Evolutionary conservation across 2,329 filamentous ascomycete genomes (phyloP).

Genomic region (Diatrype stigma): DNA sequence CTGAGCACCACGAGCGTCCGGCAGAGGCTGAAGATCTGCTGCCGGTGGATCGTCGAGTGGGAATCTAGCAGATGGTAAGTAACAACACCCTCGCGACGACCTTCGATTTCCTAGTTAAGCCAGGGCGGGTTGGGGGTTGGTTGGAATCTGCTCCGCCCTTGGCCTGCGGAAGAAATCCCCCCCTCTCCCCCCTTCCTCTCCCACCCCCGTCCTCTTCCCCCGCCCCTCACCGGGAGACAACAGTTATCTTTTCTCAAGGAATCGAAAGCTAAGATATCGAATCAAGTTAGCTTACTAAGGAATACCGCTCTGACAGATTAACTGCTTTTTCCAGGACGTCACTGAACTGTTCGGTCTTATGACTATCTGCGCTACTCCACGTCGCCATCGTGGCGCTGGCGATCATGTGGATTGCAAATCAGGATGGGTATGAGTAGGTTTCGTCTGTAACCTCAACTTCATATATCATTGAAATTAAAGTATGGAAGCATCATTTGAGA

Average conservation of each 20-base stretch:
- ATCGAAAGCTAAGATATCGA: not conserved
- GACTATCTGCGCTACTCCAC: constrained; percentile 7
- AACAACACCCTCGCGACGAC: not conserved
- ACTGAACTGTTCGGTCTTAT: constrained; percentile 22
- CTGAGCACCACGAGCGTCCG: constrained; percentile 71
- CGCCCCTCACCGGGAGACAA: not conserved
- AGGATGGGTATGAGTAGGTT: not conserved
- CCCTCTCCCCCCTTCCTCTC: too few species aligned
- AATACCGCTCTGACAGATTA: constrained; percentile 16
- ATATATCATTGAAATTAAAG: too few species aligned
- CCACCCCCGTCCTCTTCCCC: not conserved
- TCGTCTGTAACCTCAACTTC: not conserved
- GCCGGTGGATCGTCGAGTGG: constrained; percentile 71
- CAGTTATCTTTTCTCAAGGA: too few species aligned
- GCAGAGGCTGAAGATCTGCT: constrained; percentile 78
- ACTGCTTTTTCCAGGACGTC: constrained; percentile 17
- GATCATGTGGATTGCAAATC: not conserved
- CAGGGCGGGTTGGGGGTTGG: too few species aligned
- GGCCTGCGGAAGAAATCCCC: too few species aligned
- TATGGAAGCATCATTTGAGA: too few species aligned
- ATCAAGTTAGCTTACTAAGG: constrained; percentile 8
- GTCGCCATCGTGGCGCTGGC: not conserved
- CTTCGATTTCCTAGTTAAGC: not conserved
- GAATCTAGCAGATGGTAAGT: constrained; percentile 68
- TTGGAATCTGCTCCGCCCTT: too few species aligned